Evolutionary conservation across 306 rosid species (phyloP).

Genomic region (Cicer yamashitae): DNA sequence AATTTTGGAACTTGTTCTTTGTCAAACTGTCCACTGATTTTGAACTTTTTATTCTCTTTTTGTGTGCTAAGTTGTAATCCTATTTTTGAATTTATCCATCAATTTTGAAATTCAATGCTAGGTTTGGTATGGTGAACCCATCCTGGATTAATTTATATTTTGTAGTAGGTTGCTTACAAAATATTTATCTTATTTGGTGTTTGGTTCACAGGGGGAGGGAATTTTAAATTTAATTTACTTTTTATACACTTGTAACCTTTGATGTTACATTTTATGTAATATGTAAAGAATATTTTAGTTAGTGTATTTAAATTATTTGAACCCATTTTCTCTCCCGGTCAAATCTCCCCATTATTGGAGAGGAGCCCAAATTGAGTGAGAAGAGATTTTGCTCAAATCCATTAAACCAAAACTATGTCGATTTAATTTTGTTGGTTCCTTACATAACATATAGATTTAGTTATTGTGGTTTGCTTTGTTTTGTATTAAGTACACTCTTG

Average conservation of each 20-base stretch:
- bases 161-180: not conserved
- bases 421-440: not conserved
- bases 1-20: not conserved
- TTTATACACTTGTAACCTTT: not conserved
- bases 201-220: not conserved
- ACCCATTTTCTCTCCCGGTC: not conserved
- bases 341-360: not conserved
- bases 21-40: not conserved
- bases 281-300: not conserved
- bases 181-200: not conserved
- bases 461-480: not conserved
- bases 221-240: not conserved
- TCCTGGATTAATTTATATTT: not conserved
- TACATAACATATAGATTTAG: not conserved
- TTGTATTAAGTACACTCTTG: not conserved
- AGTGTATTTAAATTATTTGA: not conserved
- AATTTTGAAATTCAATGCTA: not conserved
- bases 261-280: not conserved
- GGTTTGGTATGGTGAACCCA: not conserved
- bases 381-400: not conserved
- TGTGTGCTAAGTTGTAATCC: too few species aligned
- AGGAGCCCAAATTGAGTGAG: not conserved
- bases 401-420: not conserved
- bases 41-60: too few species aligned
- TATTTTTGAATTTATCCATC: too few species aligned